Conservation (phyloP, 306 rosid genomes). For the Dalbergia oliveri region DNA sequence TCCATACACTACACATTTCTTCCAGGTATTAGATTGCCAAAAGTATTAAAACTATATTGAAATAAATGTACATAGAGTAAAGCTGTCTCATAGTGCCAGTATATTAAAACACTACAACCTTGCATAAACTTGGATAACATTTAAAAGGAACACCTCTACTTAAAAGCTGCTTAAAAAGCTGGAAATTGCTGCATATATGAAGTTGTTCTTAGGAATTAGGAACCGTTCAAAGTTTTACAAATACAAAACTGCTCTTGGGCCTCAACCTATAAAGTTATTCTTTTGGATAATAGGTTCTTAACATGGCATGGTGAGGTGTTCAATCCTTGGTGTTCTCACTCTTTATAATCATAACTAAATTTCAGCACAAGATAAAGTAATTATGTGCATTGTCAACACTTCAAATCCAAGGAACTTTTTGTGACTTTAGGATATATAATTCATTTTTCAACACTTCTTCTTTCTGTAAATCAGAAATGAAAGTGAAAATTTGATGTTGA, state of each 20-base stretch:
- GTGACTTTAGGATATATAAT: background rate
- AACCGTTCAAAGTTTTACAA: too few species aligned
- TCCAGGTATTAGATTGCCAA: background rate
- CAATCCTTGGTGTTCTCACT: too few species aligned
- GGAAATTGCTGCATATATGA: too few species aligned
- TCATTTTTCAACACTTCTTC: background rate
- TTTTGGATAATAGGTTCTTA: too few species aligned
- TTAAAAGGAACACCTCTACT: too few species aligned
- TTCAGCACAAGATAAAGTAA: background rate
- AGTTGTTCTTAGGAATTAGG: too few species aligned
- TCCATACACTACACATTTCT: background rate
- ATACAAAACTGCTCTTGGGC: too few species aligned
- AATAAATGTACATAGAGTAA: slow-evolving; percentile 9
- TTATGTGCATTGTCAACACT: background rate
- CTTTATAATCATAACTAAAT: too few species aligned
- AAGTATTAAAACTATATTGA: background rate
- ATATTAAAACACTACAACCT: background rate
- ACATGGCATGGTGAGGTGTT: too few species aligned
- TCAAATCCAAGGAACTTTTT: background rate
- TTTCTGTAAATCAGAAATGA: slow-evolving; percentile 1
- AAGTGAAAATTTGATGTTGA: background rate
- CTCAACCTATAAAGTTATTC: too few species aligned
- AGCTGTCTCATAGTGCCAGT: background rate
- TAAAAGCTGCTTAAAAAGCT: too few species aligned
- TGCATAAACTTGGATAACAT: too few species aligned